A percentile compares a stretch with the other conserved stretches of the same genome.
phyloP scores from a whole-genome alignment of 2,329 filamentous ascomycete genomes.

The Botryotinia narcissicola region DNA sequence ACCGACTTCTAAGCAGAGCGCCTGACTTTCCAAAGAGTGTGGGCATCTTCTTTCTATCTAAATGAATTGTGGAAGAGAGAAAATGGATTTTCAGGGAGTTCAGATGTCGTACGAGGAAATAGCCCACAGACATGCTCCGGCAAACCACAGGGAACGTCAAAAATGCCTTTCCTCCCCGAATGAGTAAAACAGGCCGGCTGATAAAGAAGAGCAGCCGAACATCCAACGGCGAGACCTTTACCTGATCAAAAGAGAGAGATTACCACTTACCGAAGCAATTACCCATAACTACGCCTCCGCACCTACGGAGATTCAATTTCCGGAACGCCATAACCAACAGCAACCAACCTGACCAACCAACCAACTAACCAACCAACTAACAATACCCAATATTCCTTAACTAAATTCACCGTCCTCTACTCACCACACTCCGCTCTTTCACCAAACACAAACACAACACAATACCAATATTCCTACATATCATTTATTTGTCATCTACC shows the following conservation, averaged over 20 bases:
- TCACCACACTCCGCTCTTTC: not conserved
- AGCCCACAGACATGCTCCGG: not conserved
- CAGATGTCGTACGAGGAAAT: not conserved
- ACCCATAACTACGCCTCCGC: not conserved
- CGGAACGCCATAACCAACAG: not conserved
- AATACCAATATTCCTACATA: not conserved
- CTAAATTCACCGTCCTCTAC: not conserved
- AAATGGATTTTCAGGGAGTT: accelerated
- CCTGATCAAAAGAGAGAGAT: too few relatives aligned
- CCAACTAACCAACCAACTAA: not conserved
- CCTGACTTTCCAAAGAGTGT: not conserved
- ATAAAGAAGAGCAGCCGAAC: too few relatives aligned
- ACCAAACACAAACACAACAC: not conserved
- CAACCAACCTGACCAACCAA: not conserved
- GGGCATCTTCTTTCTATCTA: accelerated
- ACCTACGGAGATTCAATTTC: not conserved
- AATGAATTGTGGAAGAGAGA: not conserved
- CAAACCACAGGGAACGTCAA: not conserved
- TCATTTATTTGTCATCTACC: not conserved
- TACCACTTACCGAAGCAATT: not conserved
- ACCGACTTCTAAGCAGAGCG: too few relatives aligned
- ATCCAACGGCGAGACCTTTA: not conserved
- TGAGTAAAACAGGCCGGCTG: not conserved
- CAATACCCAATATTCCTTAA: not conserved
- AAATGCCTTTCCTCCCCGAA: not conserved